Evolutionary conservation across 2,329 filamentous ascomycete genomes (phyloP).

Genomic region (Myriosclerotinia curreyana): DNA sequence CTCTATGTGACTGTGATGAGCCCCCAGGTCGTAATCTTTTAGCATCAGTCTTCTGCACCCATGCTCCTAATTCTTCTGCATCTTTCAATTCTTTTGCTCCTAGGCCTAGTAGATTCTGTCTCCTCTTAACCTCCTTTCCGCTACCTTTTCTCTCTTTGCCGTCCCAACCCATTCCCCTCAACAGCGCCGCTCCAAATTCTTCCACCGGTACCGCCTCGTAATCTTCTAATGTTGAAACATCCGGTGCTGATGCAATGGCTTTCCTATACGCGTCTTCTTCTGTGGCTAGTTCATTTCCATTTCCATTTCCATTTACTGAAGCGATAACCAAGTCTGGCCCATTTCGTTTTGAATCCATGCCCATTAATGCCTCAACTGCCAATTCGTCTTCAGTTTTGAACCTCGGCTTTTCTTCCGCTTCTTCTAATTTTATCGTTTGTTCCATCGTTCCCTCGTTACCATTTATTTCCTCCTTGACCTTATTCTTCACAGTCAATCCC

Average conservation of each 20-base stretch:
- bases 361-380: slow-evolving; percentile 66
- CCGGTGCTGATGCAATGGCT: slow-evolving; percentile 70
- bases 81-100: slow-evolving; percentile 79
- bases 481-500: slow-evolving; percentile 49
- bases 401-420: slow-evolving; percentile 33
- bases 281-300: slow-evolving; percentile 40
- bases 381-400: slow-evolving; percentile 55
- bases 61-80: slow-evolving; percentile 71
- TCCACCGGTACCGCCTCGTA: slow-evolving; percentile 90
- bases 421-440: slow-evolving; percentile 26
- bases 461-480: slow-evolving; percentile 35
- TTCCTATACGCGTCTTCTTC: slow-evolving; percentile 67
- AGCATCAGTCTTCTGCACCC: slow-evolving; percentile 67
- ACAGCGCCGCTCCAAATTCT: slow-evolving; percentile 85
- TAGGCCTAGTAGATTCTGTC: slow-evolving; percentile 80
- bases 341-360: slow-evolving; percentile 48
- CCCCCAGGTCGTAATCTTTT: slow-evolving; percentile 45
- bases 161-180: slow-evolving; percentile 97
- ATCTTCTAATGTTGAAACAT: slow-evolving; percentile 73
- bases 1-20: slow-evolving; percentile 27
- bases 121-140: slow-evolving; percentile 64
- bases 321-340: slow-evolving; percentile 53
- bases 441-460: slow-evolving; percentile 27
- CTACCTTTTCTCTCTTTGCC: slow-evolving; percentile 51
- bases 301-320: slow-evolving; percentile 30